These are phyloP conservation scores for Ophiostoma triangulosporum DNA, from an alignment of 2,329 filamentous ascomycete genomes.

Conservation along the genomic window DNA sequence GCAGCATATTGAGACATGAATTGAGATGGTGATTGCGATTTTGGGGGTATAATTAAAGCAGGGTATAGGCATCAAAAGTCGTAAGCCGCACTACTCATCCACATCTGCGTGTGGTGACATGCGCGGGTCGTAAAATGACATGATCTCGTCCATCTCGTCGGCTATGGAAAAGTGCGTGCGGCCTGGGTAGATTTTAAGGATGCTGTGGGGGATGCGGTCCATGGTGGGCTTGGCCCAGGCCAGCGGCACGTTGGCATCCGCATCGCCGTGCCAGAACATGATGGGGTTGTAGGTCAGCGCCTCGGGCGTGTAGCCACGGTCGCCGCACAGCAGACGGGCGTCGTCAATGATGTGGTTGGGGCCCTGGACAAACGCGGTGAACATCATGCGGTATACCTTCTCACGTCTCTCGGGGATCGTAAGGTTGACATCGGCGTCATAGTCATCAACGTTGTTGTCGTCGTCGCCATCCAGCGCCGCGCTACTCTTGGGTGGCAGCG, in stretches of 20 bases:
- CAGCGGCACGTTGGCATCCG: slow-evolving; percentile 22
- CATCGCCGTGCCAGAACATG: slow-evolving; percentile 22
- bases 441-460: background rate
- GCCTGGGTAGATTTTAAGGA: slow-evolving; percentile 21
- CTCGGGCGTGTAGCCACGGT: slow-evolving; percentile 21
- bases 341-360: slow-evolving; percentile 17
- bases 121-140: slow-evolving; percentile 2
- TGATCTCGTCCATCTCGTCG: slow-evolving; percentile 8
- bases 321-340: slow-evolving; percentile 18
- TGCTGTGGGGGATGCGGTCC: slow-evolving; percentile 21
- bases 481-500: slow-evolving; percentile 13
- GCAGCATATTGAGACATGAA: background rate
- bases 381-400: slow-evolving; percentile 18
- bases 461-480: background rate
- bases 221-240: slow-evolving; percentile 24
- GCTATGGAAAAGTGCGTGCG: slow-evolving; percentile 19
- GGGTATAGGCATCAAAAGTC: no score
- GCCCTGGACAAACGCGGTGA: slow-evolving; percentile 21
- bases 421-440: background rate
- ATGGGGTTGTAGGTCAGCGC: slow-evolving; percentile 18
- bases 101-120: background rate
- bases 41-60: no score
- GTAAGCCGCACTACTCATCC: background rate
- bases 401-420: slow-evolving; percentile 16
- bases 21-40: no score